Evolutionary conservation across 116 monocot genomes (phyloP), one percentile per base, ranked within the genome.

Genomic region (Phalaenopsis hybrid): DNA sequence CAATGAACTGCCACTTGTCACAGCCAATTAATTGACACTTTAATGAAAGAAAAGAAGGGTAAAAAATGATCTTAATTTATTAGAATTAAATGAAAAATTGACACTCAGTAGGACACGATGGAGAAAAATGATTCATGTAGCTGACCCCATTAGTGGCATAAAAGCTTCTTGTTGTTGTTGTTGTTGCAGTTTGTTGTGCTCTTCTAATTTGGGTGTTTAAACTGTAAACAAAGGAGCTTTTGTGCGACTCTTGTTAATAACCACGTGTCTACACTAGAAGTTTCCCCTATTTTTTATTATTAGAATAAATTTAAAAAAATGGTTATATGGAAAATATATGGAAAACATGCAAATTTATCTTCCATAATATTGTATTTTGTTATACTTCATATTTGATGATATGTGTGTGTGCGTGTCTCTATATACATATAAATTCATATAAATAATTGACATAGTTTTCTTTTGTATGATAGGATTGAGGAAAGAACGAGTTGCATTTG

Each of bases 401-500:
- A 74, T 13, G 31, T 33, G 8, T 70, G 6, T 70, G 28, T 28
- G 9, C 33, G 25, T 28, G 6, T 9, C 7, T 69, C 2, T 33
- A 9, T 69, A 69, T 69, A 8, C 13, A 18, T 10, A 44, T 5
- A 18, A 5, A 44, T 44, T 74, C 6, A 76, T 76, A 28, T 41
- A 18, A 77, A 50, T 20, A 79, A 79, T 67, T 77, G 77, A 68
- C 63, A 6, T 21, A 67, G 65, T 18, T 52, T 79, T 83, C 70
- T 79, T 74, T 58, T 78, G 10, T 12, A 44, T 81, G 49, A 46
- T 83, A 98, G 98, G 95, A 23, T 57, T 98, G 79, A 87, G 95
- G 82, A 95, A 84, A 80, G 95, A 98, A 81, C 86, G 95, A 77
- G 92, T 95, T 83, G 89, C 83, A 50, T 78, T 89, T 79, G 95